Base-by-base conservation (phyloP, 2,329 filamentous ascomycete genomes). In the Cercospora canescens region DNA sequence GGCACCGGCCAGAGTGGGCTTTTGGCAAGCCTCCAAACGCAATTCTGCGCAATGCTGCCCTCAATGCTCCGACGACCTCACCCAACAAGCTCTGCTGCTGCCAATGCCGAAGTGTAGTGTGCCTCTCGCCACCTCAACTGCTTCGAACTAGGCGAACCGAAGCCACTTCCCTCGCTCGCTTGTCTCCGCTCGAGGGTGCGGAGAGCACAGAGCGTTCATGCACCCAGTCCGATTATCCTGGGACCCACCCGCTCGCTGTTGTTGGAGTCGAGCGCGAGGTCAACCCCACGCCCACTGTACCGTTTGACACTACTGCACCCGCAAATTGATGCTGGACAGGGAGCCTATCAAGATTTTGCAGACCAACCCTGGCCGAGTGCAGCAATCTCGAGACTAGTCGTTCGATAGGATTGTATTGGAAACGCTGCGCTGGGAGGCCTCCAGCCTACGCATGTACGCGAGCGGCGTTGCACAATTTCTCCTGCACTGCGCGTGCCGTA, bases 231-330 rank as follows among this genome's bases (percentile, higher is more conserved):
- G 41, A 45, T 18, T 12, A 35, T 30, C 45, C 30, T 61, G 30
- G 59, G 59, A 30, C 60, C 60, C 45, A 62, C 45, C 60, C 59
- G 48, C 59, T 34, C 58, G n/a, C 28, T 32, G 41, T 37, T 41
- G 30, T 9, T 14, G 30, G 34, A 55, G 16, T 32, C 26, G 18
- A 50, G 35, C 56, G 39, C 39, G n/a, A n/a, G n/a, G n/a, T n/a
- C n/a, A n/a, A 39, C 64, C 65, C 65, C 65, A 67, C 65, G 61
- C 65, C 61, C 45, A 30, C 28, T 60, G 60, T 66, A 60, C 18
- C 54, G 52, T 45, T 55, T 50, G 50, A 24, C 60, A 41, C 64
- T 66, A 66, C 60, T 63, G 64, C 61, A 60, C 28, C 30, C 28
- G 32, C 60, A 61, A 57, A 63, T 52, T 57, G 34, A 34, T 16